Percentiles rank a stretch among this genome's conserved stretches.
phyloP scores from a whole-genome alignment of 2,329 filamentous ascomycete species.

The Colletotrichum shisoi region DNA sequence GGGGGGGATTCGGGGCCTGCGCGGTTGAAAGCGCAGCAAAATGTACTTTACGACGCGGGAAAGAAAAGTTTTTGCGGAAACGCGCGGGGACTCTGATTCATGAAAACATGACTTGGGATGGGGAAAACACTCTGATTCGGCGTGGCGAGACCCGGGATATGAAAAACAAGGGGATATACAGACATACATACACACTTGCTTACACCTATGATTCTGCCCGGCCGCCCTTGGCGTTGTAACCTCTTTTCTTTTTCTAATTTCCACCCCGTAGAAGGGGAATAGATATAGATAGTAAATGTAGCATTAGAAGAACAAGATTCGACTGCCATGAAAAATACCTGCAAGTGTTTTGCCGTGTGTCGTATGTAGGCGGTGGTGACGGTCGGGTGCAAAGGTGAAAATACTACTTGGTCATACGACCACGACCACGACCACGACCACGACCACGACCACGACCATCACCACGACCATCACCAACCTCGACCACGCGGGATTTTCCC shows the following conservation, averaged over 20 bases:
- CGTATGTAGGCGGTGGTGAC: no score
- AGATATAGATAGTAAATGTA: conserved; percentile 16
- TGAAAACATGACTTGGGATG: conserved; percentile 11
- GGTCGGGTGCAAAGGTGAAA: no score
- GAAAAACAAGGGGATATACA: conserved; percentile 2
- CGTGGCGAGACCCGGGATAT: conserved; percentile 10
- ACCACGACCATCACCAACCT: no score
- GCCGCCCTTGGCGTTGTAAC: conserved; percentile 1
- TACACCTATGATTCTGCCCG: neutral
- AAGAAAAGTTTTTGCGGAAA: neutral
- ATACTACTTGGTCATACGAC: no score
- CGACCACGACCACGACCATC: no score
- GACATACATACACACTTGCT: no score
- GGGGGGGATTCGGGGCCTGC: no score
- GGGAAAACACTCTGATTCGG: neutral
- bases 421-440: no score
- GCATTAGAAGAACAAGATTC: neutral
- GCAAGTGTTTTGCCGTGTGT: no score
- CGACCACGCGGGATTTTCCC: no score
- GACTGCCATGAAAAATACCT: no score
- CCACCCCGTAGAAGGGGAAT: neutral
- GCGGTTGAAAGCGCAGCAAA: neutral
- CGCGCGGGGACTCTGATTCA: conserved; percentile 5
- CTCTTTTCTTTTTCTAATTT: neutral
- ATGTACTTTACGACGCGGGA: neutral